Base-by-base conservation (phyloP, 768 basidiomycete genomes). In the Wakefieldia striispora region DNA sequence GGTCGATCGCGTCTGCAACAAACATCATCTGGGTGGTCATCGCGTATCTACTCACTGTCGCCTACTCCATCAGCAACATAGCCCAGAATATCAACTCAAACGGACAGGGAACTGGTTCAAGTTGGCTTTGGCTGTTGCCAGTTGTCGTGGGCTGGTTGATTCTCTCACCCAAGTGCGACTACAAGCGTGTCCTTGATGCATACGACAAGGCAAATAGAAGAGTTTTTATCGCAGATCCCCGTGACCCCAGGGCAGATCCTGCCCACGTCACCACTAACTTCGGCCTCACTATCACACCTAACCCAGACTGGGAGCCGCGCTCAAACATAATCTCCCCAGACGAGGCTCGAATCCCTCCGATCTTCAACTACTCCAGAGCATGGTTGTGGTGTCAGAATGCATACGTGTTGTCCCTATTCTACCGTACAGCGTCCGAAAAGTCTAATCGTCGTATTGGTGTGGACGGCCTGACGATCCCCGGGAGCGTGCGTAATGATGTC, bases 21-120 rank as follows among this genome's bases (percentile, higher is more conserved):
- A 71, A 70, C 1, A 74, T 78, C n/a, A 53, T 58, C 1, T 79
- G 75, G 75, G 76, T 77, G 2, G 49, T 74, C 33, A 57, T 77
- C 4, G 75, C 77, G 1, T 77, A 75, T 47, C 27, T 59, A 16
- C 44, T 61, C 13, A 61, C 45, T 4, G 60, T 62, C 20, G 31
- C 43, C 3, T 49, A 59, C 27, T 60, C 58, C 14, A 45, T 57
- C 40, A 54, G 50, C 29, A 57, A 45, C 24, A 42, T 67, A 3
- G 26, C 24, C 9, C 49, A 53, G 10, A 48, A 53, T 7, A 36
- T 59, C 7, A 57, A 69, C 26, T 59, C 63, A 1, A 71, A 63
- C 24, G 74, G 74, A 0, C 66, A 73, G 47, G 70, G 67, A 17
- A 69, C 72, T 8, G 75, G 70, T 3, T 69, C 70, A 2, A 56